Evolutionary conservation across 176 grass and related monocot species (phyloP), one percentile per base, ranked within the genome.

Genomic region (Raddia guianensis): DNA sequence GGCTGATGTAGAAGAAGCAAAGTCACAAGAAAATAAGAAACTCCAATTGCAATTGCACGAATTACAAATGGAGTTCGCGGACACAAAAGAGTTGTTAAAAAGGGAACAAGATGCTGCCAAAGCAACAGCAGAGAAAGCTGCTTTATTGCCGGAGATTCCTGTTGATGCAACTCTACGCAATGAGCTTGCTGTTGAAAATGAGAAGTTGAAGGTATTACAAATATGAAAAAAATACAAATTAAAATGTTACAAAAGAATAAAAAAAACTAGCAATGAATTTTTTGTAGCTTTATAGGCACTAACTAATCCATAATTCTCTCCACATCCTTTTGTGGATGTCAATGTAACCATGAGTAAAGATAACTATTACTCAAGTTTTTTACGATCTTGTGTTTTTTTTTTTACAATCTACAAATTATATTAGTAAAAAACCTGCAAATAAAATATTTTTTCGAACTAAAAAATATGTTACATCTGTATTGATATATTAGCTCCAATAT

Each of bases 1-100:
- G 92, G 37, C 82, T 82, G 96, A 98, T 72, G 45, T 92, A 70
- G 92, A 98, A 80, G 92, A 95, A 89, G 81, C 96, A 33, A 98
- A 95, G 82, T 59, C 84, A 70, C 90, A 94, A 61, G 95, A 92
- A 80, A 92, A 77, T 67, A 80, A 81, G 61, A 94, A 91, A 58
- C 74, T 95, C 72, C 92, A 88, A 58, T 75, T 82, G 45, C 87
- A 86, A 40, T 71, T 91, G 53, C 91, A 94, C 53, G 92, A 98
- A 44, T 77, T 84, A 72, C 83, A 98, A 75, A 34, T 73, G 20
- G 81, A 95, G 58, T 67, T 91, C 66, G 87, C 90, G 47, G 88
- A 91, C 54, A 84, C 86, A 52, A 88, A 95, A 87, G 78, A 87
- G n/a, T 85, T 86, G 55, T 85, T 89, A 56, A 86, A 76, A 77